These are phyloP conservation scores for Cladorrhinum sp. DNA, from an alignment of 2,329 filamentous ascomycete genomes.

Conservation along the genomic window DNA sequence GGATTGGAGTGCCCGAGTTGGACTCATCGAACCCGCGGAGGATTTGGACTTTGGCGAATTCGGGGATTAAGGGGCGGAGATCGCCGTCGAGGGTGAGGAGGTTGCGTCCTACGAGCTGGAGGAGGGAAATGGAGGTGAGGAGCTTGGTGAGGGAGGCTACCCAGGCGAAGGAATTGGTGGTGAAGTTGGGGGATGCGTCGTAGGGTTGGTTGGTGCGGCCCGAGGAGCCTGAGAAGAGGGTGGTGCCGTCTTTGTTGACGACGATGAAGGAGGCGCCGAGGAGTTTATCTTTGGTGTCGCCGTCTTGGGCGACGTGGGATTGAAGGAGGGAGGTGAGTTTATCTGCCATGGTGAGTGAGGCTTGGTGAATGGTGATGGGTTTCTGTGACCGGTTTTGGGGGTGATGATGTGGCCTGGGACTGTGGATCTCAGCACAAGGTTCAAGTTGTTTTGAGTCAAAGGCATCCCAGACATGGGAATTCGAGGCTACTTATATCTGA, in stretches of 20 bases:
- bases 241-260: slow-evolving; percentile 28
- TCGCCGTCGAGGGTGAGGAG: slow-evolving; percentile 38
- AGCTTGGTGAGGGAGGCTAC: slow-evolving; percentile 45
- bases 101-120: slow-evolving; percentile 41
- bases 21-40: slow-evolving; percentile 37
- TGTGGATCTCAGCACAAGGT: too few species aligned
- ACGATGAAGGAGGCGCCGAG: slow-evolving; percentile 32
- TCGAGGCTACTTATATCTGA: not conserved
- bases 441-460: not conserved
- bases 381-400: too few species aligned
- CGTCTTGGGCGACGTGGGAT: slow-evolving; percentile 23
- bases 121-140: slow-evolving; percentile 35
- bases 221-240: slow-evolving; percentile 36
- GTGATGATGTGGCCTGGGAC: not conserved
- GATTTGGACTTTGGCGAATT: slow-evolving; percentile 33
- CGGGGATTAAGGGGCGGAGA: slow-evolving; percentile 34
- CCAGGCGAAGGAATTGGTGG: slow-evolving; percentile 34
- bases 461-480: not conserved
- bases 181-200: slow-evolving; percentile 31
- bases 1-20: slow-evolving; percentile 34
- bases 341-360: slow-evolving; percentile 13
- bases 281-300: slow-evolving; percentile 30
- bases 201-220: slow-evolving; percentile 35
- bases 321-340: slow-evolving; percentile 29
- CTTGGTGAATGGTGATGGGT: not conserved